These are phyloP conservation scores for Phytopythium kandeliae DNA, from an alignment of 352 stramenopile genomes.

Conservation along the genomic window DNA sequence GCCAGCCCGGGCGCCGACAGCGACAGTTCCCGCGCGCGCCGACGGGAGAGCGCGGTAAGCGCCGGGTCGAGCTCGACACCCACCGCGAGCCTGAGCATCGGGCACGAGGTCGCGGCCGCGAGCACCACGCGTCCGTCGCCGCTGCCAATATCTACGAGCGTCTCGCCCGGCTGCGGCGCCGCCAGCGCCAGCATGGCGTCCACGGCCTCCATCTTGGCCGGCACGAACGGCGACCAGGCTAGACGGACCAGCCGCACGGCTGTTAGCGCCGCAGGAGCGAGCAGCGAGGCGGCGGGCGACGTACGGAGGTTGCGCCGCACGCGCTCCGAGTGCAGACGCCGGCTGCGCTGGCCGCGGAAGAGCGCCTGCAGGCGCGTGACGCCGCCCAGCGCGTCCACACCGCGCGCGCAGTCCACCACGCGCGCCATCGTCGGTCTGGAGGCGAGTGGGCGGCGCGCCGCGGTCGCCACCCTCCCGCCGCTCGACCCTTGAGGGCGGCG, in stretches of 20 bases:
- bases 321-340: slow-evolving; percentile 47
- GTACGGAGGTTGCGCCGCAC: slow-evolving; percentile 45
- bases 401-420: neutral
- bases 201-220: slow-evolving; percentile 51
- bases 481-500: no score
- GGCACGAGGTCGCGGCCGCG: slow-evolving; percentile 19
- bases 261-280: no score
- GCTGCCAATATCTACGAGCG: slow-evolving; percentile 57
- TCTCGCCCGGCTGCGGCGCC: slow-evolving; percentile 30
- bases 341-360: slow-evolving; percentile 46
- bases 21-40: slow-evolving; percentile 3
- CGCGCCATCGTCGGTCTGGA: neutral
- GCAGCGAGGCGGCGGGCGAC: slow-evolving; percentile 5
- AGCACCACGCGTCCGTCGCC: slow-evolving; percentile 59
- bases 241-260: no score
- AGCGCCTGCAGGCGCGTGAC: slow-evolving; percentile 45
- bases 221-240: slow-evolving; percentile 72
- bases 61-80: slow-evolving; percentile 56
- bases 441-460: neutral
- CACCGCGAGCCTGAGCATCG: slow-evolving; percentile 18
- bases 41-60: slow-evolving; percentile 38
- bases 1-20: slow-evolving; percentile 4
- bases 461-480: no score
- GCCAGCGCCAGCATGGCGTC: slow-evolving; percentile 41
- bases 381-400: neutral